Percentiles rank a stretch among this genome's conserved stretches.
phyloP scores from a whole-genome alignment of 78 protist species.

The Dictyostelium intermedium region DNA sequence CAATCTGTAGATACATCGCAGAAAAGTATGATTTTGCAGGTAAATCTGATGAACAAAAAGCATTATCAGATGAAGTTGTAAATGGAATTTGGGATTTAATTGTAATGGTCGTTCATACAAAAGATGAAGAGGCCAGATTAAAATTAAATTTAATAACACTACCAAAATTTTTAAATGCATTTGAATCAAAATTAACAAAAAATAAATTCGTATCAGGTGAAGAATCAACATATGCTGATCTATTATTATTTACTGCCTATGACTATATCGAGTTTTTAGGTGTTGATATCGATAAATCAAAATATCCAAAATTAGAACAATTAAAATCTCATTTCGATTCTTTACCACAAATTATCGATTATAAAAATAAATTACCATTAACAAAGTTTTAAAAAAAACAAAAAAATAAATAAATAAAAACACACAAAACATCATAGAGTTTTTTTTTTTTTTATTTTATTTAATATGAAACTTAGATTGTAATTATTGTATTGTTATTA shows the following conservation, averaged over 20 bases:
- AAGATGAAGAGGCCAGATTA: not conserved
- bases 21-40: constrained; percentile 19
- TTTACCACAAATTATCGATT: not conserved
- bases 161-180: not conserved
- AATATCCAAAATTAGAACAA: not conserved
- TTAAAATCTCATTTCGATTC: not conserved
- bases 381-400: not conserved
- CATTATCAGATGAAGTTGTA: not conserved
- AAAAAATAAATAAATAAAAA: not conserved
- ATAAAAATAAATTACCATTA: not conserved
- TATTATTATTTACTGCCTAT: not conserved
- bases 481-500: too few relatives aligned
- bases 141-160: not conserved
- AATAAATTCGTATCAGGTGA: not conserved
- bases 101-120: not conserved
- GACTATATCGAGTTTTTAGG: not conserved
- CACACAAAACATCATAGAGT: too few relatives aligned
- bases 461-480: too few relatives aligned
- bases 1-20: constrained; percentile 36
- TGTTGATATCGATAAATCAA: not conserved
- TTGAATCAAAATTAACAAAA: not conserved
- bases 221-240: constrained; percentile 13
- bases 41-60: not conserved
- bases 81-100: constrained; percentile 17
- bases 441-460: not conserved